A percentile compares a stretch with the other conserved stretches of the same genome.
Evolutionary conservation across 2,329 filamentous ascomycete genomes (phyloP).

Genomic region (Penicillium crustosum): DNA sequence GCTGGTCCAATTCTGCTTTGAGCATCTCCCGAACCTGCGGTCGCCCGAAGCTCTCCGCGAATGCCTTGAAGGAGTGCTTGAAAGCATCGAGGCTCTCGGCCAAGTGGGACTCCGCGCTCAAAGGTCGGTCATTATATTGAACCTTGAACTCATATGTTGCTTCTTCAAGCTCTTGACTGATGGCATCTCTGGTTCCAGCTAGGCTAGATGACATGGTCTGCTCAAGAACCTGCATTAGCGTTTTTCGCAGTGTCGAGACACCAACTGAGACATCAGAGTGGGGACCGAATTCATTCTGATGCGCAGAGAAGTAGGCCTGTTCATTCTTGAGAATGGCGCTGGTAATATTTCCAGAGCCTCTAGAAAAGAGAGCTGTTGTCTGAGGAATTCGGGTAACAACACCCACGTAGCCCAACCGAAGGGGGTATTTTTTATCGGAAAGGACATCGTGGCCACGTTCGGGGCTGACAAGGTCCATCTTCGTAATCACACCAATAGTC

Average conservation of each 20-base stretch:
- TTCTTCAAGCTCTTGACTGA: conserved; percentile 92
- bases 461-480: conserved; percentile 96
- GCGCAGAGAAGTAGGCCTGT: conserved; percentile 77
- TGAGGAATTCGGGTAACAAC: conserved; percentile 83
- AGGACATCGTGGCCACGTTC: conserved; percentile 74
- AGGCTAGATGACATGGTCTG: conserved; percentile 95
- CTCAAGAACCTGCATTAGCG: conserved; percentile 94
- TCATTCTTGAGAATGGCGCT: conserved; percentile 85
- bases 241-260: conserved; percentile 83
- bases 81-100: conserved; percentile 93
- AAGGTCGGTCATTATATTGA: conserved; percentile 93
- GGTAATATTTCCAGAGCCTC: conserved; percentile 75
- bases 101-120: conserved; percentile 94
- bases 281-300: conserved; percentile 76
- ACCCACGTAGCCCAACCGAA: conserved; percentile 93
- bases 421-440: conserved; percentile 85
- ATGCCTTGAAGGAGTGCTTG: conserved; percentile 96
- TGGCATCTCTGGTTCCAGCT: conserved; percentile 84
- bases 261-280: conserved; percentile 74
- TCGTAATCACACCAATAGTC: conserved; percentile 98
- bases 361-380: conserved; percentile 71
- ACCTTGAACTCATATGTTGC: conserved; percentile 99
- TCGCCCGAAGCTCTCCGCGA: conserved; percentile 84
- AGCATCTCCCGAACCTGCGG: conserved; percentile 85
- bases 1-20: conserved; percentile 90